Evolutionary conservation across 78 protist species (phyloP), one percentile per base, ranked within the genome.

Genomic region (Speleostelium caveatum): DNA sequence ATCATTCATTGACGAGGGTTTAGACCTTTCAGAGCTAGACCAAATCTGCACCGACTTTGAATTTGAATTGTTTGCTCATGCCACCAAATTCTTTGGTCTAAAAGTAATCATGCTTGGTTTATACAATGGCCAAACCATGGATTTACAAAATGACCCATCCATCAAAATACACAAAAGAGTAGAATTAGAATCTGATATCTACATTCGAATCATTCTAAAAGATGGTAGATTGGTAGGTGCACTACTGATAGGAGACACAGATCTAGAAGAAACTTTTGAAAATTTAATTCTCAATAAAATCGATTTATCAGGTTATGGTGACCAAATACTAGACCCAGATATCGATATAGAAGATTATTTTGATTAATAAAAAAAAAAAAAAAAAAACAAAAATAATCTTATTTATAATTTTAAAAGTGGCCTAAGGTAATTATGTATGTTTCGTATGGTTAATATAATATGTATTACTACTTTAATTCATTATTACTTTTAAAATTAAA

Each of bases 211-310:
- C 12, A 58, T 58, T 38, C 38, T 74, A 8, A 21, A 80, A 38
- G 33, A 83, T 55, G 91, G 91, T 16, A 67, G 36, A 69, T n/a
- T 83, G 24, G 28, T 30, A 35, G 91, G 91, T 45, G 68, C 91
- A 16, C 17, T 83, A 3, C 36, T 83, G 21, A 83, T 83, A 59
- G 91, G 91, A 21, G 79, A 83, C 28, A 83, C 91, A 3, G 91
- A 83, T 59, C 55, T 83, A 39, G 91, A 83, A 21, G 91, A 83
- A 53, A 83, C 91, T 21, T 83, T 83, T 69, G 91, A 83, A 59
- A 83, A 83, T 60, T 33, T 83, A 28, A 83, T 83, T 28, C 24
- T 71, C 32, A 83, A 83, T 69, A 69, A 83, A 69, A 83, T 83
- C 7, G 91, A 83, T 69, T 71, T 83, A 14, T 83, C 91, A 59